A percentile compares a stretch with the other conserved stretches of the same genome.
Conservation (phyloP, 2,329 filamentous ascomycete genomes). For the Didymella segeticola region DNA sequence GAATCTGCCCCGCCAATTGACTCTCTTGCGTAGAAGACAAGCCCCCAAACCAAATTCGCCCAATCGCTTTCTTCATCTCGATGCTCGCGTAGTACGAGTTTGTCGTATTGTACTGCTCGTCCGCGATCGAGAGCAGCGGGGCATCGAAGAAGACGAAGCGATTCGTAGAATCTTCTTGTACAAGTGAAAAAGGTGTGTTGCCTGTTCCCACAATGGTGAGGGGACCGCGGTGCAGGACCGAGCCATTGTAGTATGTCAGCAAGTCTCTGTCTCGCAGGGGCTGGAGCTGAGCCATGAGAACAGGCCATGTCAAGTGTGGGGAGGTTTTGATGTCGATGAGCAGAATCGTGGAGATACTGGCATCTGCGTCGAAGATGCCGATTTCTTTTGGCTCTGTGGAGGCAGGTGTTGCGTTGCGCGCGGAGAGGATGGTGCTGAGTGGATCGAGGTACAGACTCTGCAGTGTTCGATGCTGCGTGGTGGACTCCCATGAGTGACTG, state of each 20-base stretch:
- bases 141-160: conserved; percentile 73
- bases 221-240: conserved; percentile 59
- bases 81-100: conserved; percentile 41
- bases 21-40: neutral
- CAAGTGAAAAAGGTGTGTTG: conserved; percentile 64
- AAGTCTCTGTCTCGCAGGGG: conserved; percentile 66
- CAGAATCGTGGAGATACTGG: conserved; percentile 59
- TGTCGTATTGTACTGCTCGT: conserved; percentile 27
- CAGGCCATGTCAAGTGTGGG: conserved; percentile 59
- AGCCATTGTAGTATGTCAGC: conserved; percentile 58
- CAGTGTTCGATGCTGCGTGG: conserved; percentile 30
- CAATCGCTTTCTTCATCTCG: conserved; percentile 29
- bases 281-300: conserved; percentile 62
- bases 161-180: conserved; percentile 61
- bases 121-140: conserved; percentile 56
- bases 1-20: neutral
- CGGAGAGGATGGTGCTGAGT: conserved; percentile 53
- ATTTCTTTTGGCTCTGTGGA: conserved; percentile 28
- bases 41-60: neutral
- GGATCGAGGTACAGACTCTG: conserved; percentile 36
- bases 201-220: conserved; percentile 75
- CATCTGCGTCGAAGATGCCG: conserved; percentile 60
- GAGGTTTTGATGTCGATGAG: conserved; percentile 74
- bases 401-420: conserved; percentile 32
- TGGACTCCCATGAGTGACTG: conserved; percentile 33